Evolutionary conservation across 768 basidiomycete genomes (phyloP).

Genomic region (Podaxis pistillaris): DNA sequence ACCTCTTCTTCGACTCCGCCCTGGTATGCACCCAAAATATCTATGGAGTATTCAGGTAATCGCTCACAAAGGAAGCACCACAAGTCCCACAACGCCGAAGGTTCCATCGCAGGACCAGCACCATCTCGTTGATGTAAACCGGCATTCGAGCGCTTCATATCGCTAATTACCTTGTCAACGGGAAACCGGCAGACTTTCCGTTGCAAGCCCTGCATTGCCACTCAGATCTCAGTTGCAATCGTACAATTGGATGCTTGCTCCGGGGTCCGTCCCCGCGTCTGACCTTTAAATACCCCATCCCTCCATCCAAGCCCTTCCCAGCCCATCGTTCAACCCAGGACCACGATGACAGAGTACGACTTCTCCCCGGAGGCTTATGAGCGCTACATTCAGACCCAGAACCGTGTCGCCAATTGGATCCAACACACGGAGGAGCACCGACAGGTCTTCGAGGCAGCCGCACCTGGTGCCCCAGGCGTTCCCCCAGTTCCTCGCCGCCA

Average conservation of each 20-base stretch:
- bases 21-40: background rate
- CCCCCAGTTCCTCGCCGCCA: conserved; percentile 12
- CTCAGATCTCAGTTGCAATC: background rate
- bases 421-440: conserved; percentile 41
- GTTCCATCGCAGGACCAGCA: background rate
- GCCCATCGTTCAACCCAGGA: background rate
- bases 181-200: conserved; percentile 1
- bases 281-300: conserved; percentile 5
- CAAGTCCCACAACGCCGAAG: conserved; percentile 1
- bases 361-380: conserved; percentile 55
- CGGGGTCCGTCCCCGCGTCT: conserved; percentile 2
- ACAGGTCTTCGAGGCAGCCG: conserved; percentile 27
- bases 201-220: background rate
- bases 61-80: background rate
- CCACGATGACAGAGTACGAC: conserved; percentile 59
- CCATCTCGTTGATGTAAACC: background rate
- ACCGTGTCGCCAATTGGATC: conserved; percentile 51
- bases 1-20: background rate
- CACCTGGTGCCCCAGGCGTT: conserved; percentile 15
- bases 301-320: background rate
- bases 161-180: conserved; percentile 4
- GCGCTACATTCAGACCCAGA: conserved; percentile 43
- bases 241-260: background rate
- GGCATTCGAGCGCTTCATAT: background rate
- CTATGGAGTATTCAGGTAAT: background rate